Conservation (phyloP, 129 eudicot genomes). For the Mikania micrantha region DNA sequence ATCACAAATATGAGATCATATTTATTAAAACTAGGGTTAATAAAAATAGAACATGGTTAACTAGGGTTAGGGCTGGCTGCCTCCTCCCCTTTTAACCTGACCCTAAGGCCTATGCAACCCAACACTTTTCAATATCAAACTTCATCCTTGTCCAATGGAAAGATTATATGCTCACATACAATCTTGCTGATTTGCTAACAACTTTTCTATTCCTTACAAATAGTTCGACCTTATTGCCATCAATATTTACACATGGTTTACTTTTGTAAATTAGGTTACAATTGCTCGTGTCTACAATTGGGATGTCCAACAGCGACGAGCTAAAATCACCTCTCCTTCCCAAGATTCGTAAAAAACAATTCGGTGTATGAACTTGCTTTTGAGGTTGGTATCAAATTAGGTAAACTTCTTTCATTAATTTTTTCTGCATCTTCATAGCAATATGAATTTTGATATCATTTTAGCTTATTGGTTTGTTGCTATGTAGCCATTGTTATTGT, state of each 20-base stretch:
- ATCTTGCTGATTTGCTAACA: too few species aligned
- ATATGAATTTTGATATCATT: slow-evolving; percentile 16
- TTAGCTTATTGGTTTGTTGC: slow-evolving; percentile 19
- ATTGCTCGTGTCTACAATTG: slow-evolving; percentile 96
- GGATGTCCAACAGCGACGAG: slow-evolving; percentile 94
- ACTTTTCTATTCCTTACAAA: too few species aligned
- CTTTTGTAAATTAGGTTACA: slow-evolving; percentile 55
- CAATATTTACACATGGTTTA: background rate
- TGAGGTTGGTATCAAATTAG: slow-evolving; percentile 16
- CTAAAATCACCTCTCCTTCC: slow-evolving; percentile 40
- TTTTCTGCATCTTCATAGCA: slow-evolving; percentile 5
- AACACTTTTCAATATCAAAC: too few species aligned
- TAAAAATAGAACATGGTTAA: too few species aligned
- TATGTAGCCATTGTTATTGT: slow-evolving; percentile 3
- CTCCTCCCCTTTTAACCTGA: too few species aligned
- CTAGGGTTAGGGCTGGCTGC: too few species aligned
- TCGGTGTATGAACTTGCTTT: slow-evolving; percentile 14
- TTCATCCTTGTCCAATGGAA: too few species aligned
- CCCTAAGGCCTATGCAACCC: too few species aligned
- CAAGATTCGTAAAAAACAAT: slow-evolving; percentile 39
- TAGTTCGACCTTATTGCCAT: too few species aligned
- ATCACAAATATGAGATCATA: too few species aligned
- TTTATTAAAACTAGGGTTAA: too few species aligned
- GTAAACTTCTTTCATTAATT: slow-evolving; percentile 4
- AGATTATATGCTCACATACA: too few species aligned